A percentile compares a stretch with the other conserved stretches of the same genome.
Conservation (phyloP, 805 yeast species). For the Sporopachydermia lactativora region DNA sequence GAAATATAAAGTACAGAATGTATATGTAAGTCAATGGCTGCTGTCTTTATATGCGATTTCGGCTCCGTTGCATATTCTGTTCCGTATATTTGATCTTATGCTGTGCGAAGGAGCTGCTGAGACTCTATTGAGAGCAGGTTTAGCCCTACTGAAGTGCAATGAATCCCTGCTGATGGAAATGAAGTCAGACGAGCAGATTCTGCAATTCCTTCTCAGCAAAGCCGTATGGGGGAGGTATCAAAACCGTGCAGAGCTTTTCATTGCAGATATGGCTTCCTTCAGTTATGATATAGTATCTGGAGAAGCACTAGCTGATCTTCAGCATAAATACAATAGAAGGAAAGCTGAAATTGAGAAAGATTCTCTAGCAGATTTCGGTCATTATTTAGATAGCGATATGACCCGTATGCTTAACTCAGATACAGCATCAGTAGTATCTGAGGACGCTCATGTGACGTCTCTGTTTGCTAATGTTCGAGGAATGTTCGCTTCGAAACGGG, state of each 20-base stretch:
- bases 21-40: conserved; percentile 54
- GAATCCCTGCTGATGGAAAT: conserved; percentile 22
- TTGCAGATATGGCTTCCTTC: conserved; percentile 16
- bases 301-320: neutral
- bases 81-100: conserved; percentile 35
- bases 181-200: conserved; percentile 26
- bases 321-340: neutral
- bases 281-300: conserved; percentile 7
- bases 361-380: neutral
- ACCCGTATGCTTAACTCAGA: neutral
- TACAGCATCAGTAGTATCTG: neutral
- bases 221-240: conserved; percentile 28
- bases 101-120: conserved; percentile 40
- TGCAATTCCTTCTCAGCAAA: conserved; percentile 26
- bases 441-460: neutral
- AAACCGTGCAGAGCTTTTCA: conserved; percentile 21
- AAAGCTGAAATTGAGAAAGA: neutral
- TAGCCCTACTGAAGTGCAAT: conserved; percentile 37
- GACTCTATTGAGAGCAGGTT: conserved; percentile 39
- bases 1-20: conserved; percentile 27
- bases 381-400: neutral
- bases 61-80: conserved; percentile 38
- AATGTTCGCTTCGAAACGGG: neutral
- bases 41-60: conserved; percentile 44
- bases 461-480: neutral